Conservation (phyloP, 2,329 filamentous ascomycete species). For the Venturia asperata region DNA sequence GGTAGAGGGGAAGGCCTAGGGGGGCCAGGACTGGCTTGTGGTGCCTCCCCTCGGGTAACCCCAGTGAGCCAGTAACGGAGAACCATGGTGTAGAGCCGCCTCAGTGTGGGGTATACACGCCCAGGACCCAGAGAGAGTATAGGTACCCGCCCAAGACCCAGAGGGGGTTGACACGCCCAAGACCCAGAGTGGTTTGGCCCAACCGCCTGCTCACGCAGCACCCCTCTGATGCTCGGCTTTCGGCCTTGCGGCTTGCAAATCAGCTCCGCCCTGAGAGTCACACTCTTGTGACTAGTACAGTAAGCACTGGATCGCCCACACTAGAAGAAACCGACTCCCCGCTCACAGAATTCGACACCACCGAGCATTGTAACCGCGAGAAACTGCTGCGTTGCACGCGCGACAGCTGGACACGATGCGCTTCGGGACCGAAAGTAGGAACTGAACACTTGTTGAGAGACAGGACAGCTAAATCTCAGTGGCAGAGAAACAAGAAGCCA, state of each 20-base stretch:
- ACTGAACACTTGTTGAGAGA: background rate
- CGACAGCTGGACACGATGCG: background rate
- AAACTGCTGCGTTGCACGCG: background rate
- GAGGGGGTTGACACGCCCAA: background rate
- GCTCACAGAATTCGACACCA: background rate
- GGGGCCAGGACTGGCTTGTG: too few species aligned
- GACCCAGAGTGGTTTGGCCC: background rate
- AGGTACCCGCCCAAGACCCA: background rate
- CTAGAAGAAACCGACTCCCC: background rate
- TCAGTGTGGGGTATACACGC: conserved; percentile 6
- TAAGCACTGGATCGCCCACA: background rate
- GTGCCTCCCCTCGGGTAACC: too few species aligned
- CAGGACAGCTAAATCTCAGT: background rate
- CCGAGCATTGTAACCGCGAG: background rate
- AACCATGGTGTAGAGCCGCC: background rate
- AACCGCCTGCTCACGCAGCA: background rate
- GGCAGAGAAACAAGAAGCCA: conserved; percentile 2
- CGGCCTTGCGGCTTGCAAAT: background rate
- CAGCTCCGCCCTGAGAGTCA: background rate
- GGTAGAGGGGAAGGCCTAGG: too few species aligned
- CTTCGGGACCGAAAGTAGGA: background rate
- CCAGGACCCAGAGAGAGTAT: too few species aligned
- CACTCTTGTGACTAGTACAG: background rate
- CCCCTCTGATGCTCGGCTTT: background rate
- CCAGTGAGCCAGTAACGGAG: too few species aligned